These are phyloP conservation scores for Psidium guajava DNA, from an alignment of 345 rosid genomes.

Conservation along the genomic window DNA sequence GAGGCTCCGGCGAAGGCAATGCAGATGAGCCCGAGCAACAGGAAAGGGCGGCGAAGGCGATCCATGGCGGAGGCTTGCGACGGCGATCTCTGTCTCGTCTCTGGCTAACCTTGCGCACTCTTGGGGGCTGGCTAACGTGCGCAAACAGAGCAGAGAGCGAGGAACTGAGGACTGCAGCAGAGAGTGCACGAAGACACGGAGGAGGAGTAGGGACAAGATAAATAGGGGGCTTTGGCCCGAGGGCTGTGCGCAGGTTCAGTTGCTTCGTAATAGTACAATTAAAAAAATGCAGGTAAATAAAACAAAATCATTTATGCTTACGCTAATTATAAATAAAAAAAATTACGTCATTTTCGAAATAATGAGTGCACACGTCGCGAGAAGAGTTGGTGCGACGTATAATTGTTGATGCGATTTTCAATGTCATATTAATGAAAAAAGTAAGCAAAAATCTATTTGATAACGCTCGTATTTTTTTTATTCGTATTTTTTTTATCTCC, in stretches of 20 bases:
- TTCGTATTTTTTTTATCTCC: too few relatives aligned
- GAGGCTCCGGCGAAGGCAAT: constrained; percentile 7
- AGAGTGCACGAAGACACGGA: neutral
- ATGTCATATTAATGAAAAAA: neutral
- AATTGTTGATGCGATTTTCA: neutral
- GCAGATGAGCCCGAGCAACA: constrained; percentile 5
- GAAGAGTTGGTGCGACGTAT: neutral
- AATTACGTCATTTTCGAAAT: neutral
- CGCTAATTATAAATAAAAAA: neutral
- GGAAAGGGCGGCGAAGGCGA: neutral
- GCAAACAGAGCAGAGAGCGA: neutral
- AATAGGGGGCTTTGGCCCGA: neutral
- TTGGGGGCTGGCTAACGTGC: neutral
- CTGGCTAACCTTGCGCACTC: neutral
- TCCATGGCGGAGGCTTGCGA: neutral
- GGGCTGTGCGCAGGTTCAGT: neutral
- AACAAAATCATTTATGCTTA: neutral
- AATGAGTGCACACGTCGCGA: accelerated
- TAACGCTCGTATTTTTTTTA: too few relatives aligned
- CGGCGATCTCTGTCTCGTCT: neutral
- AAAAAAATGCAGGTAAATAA: neutral
- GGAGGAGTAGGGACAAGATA: neutral
- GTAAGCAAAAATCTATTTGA: too few relatives aligned
- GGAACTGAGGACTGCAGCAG: neutral
- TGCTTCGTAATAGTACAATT: neutral